These are phyloP conservation scores for Orbilia blumenaviensis DNA, from an alignment of 2,329 filamentous ascomycete species.

Conservation along the genomic window DNA sequence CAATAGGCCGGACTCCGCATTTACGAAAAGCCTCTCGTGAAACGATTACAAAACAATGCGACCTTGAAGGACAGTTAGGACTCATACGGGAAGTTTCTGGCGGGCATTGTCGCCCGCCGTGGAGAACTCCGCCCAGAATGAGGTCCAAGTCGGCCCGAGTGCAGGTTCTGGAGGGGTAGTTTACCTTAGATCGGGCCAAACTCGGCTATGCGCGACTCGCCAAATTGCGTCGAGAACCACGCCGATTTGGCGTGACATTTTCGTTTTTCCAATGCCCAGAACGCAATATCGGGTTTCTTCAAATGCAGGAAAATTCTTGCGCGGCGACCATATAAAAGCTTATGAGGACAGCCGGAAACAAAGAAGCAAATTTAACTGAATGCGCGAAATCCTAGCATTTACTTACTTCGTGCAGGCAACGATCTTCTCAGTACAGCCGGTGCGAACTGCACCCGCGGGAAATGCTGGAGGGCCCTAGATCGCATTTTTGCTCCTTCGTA, in stretches of 20 bases:
- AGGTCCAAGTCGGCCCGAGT: slow-evolving; percentile 44
- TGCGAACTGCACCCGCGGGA: slow-evolving; percentile 30
- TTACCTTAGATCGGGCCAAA: slow-evolving; percentile 17
- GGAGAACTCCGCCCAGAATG: slow-evolving; percentile 49
- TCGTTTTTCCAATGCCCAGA: slow-evolving; percentile 1
- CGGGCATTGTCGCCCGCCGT: slow-evolving; percentile 25
- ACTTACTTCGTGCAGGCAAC: slow-evolving; percentile 43
- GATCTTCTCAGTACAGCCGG: slow-evolving; percentile 10
- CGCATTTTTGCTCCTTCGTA: slow-evolving; percentile 28
- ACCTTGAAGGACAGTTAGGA: not conserved
- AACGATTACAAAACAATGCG: slow-evolving; percentile 48
- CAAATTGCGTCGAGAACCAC: slow-evolving; percentile 33
- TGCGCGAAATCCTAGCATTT: slow-evolving; percentile 21
- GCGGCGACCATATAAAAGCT: slow-evolving; percentile 43
- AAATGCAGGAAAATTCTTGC: slow-evolving; percentile 27
- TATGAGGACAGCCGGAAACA: slow-evolving; percentile 1
- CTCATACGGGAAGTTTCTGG: slow-evolving; percentile 48
- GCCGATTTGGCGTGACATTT: slow-evolving; percentile 53
- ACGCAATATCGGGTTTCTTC: slow-evolving; percentile 25
- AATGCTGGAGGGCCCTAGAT: slow-evolving; percentile 21
- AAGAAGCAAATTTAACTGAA: slow-evolving; percentile 29
- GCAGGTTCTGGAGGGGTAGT: slow-evolving; percentile 2
- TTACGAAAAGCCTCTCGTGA: slow-evolving; percentile 28
- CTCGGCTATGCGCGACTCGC: slow-evolving; percentile 41
- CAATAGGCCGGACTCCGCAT: slow-evolving; percentile 31